Evolutionary conservation across 768 basidiomycete genomes (phyloP).

Genomic region (Boletus sp.): DNA sequence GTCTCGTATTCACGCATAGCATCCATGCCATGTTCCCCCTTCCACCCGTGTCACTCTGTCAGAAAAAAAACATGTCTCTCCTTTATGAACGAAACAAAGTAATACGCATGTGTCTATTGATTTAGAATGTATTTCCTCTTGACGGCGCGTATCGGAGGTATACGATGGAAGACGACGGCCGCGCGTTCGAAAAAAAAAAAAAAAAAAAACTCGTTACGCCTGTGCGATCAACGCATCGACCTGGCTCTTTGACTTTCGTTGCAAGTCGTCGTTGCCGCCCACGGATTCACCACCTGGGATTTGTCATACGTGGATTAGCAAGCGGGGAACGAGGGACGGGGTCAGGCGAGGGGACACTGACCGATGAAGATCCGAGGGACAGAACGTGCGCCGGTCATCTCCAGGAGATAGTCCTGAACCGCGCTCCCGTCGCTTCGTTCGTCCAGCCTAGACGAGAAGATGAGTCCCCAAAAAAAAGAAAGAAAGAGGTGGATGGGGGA

Average conservation of each 20-base stretch:
- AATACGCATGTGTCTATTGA: too few species aligned
- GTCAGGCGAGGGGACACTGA: constrained; percentile 31
- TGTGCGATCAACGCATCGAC: constrained; percentile 13
- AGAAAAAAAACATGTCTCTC: too few species aligned
- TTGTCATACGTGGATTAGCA: neutral
- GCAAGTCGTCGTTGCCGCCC: constrained; percentile 22
- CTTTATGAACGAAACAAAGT: too few species aligned
- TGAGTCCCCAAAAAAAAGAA: neutral
- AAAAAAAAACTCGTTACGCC: too few species aligned
- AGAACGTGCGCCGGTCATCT: constrained; percentile 65
- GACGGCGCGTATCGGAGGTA: neutral
- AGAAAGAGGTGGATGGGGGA: neutral
- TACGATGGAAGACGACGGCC: too few species aligned
- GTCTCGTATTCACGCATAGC: neutral
- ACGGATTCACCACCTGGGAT: constrained; percentile 18
- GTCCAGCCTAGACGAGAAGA: constrained; percentile 45
- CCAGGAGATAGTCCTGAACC: constrained; percentile 62
- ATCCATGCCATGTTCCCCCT: too few species aligned
- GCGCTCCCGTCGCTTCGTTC: constrained; percentile 50
- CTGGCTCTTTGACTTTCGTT: neutral
- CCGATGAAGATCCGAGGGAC: constrained; percentile 81
- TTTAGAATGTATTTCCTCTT: too few species aligned
- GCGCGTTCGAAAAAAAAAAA: too few species aligned
- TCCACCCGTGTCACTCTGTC: neutral
- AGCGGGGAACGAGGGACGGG: neutral